A percentile compares a stretch with the other conserved stretches of the same genome.
These are phyloP conservation scores for Dendrostoma leiphaemia DNA, from an alignment of 2,329 filamentous ascomycete species.

Conservation along the genomic window DNA sequence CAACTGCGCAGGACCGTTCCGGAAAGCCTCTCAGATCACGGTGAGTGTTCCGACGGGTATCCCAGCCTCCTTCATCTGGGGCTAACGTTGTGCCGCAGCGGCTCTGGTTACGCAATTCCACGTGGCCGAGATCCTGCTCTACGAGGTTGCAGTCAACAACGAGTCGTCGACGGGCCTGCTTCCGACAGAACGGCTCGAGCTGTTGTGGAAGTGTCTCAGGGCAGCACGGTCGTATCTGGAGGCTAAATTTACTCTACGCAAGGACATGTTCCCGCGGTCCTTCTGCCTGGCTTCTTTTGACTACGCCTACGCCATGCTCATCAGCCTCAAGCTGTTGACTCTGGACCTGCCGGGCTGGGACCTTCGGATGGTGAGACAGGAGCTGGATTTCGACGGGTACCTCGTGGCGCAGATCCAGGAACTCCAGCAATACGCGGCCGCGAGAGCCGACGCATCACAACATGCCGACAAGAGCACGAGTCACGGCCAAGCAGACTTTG, in stretches of 20 bases:
- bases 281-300: constrained; percentile 45
- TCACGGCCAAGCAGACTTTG: constrained; percentile 15
- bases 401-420: constrained; percentile 30
- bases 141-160: constrained; percentile 44
- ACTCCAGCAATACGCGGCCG: constrained; percentile 26
- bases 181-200: constrained; percentile 38
- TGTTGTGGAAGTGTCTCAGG: constrained; percentile 44
- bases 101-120: constrained; percentile 40
- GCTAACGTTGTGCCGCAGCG: constrained; percentile 26
- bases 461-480: too few species aligned
- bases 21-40: constrained; percentile 31
- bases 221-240: constrained; percentile 40
- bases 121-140: constrained; percentile 46
- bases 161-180: constrained; percentile 31
- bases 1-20: constrained; percentile 36
- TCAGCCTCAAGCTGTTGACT: constrained; percentile 44
- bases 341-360: constrained; percentile 47
- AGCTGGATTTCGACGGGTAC: constrained; percentile 33
- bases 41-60: constrained; percentile 24
- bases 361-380: constrained; percentile 31
- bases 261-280: constrained; percentile 35
- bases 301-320: constrained; percentile 45
- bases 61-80: too few species aligned
- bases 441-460: constrained; percentile 25
- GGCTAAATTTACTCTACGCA: constrained; percentile 23